These are phyloP conservation scores for Teratosphaeria zuluensis DNA, from an alignment of 2,329 filamentous ascomycete genomes.

Conservation along the genomic window DNA sequence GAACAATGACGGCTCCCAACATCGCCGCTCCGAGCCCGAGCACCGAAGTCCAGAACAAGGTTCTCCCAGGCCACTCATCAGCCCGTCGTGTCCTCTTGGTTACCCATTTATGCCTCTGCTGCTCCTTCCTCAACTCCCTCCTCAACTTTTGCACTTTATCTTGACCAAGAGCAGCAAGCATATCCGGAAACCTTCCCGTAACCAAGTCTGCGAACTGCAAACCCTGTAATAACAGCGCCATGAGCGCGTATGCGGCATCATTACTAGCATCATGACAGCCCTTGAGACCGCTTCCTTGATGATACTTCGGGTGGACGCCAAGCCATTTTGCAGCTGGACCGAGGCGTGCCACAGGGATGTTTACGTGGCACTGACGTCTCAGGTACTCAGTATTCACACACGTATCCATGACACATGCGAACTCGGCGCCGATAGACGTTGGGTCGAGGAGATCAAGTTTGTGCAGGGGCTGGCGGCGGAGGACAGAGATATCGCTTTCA, in stretches of 20 bases:
- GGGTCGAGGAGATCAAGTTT: constrained; percentile 23
- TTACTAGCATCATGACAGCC: constrained; percentile 35
- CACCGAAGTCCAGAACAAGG: neutral
- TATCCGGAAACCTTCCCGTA: neutral
- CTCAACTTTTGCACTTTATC: neutral
- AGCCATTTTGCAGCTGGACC: neutral
- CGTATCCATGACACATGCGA: constrained; percentile 48
- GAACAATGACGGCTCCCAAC: neutral
- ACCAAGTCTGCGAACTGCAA: constrained; percentile 6
- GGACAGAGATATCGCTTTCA: constrained; percentile 53
- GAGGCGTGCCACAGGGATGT: neutral
- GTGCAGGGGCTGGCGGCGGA: constrained; percentile 38
- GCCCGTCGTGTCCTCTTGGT: neutral
- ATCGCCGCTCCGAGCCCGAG: neutral
- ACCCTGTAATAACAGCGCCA: constrained; percentile 15
- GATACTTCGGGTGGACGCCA: neutral
- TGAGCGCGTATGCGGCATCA: constrained; percentile 24
- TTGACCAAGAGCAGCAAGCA: neutral
- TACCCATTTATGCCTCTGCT: too few relatives aligned
- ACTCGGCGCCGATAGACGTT: constrained; percentile 14
- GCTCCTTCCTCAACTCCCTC: neutral
- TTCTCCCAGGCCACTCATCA: neutral
- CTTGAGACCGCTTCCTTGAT: neutral
- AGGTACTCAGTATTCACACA: neutral
- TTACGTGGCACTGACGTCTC: neutral